Evolutionary conservation across 2,329 filamentous ascomycete genomes (phyloP).

Genomic region (Trichophyton benhamiae): DNA sequence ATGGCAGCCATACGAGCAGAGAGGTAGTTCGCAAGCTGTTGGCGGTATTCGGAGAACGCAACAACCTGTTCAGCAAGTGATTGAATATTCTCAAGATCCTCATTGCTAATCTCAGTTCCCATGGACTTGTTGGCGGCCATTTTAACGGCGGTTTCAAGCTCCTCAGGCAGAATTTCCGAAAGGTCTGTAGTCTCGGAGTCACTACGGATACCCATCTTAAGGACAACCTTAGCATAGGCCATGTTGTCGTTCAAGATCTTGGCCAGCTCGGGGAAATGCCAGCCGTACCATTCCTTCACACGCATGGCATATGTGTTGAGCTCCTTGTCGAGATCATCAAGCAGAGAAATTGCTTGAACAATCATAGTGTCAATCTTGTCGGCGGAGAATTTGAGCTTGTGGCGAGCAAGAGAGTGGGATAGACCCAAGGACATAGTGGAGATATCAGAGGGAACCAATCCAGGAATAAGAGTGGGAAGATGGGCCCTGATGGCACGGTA

Average conservation of each 20-base stretch:
- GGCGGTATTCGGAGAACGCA: conserved; percentile 78
- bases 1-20: conserved; percentile 92
- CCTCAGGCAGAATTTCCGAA: conserved; percentile 83
- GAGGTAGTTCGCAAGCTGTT: conserved; percentile 77
- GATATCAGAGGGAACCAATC: conserved; percentile 70
- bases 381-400: conserved; percentile 97
- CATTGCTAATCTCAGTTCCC: conserved; percentile 90
- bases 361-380: conserved; percentile 99
- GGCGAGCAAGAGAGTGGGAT: conserved; percentile 87
- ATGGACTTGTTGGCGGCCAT: conserved; percentile 91
- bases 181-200: conserved; percentile 67
- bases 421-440: conserved; percentile 93
- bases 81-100: conserved; percentile 88
- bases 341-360: conserved; percentile 83
- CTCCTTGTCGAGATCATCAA: conserved; percentile 97
- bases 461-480: conserved; percentile 79
- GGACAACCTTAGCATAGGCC: conserved; percentile 78
- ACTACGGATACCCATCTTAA: conserved; percentile 78
- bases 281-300: conserved; percentile 99
- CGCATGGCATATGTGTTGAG: conserved; percentile 98
- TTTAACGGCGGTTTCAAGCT: conserved; percentile 86
- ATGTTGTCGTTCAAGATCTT: conserved; percentile 96
- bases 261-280: conserved; percentile 98
- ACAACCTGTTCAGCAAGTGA: conserved; percentile 88
- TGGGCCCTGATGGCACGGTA: conserved; percentile 92